phyloP scores from a whole-genome alignment of 1,284 basidiomycete species.

The Leccinum angustisporum region DNA sequence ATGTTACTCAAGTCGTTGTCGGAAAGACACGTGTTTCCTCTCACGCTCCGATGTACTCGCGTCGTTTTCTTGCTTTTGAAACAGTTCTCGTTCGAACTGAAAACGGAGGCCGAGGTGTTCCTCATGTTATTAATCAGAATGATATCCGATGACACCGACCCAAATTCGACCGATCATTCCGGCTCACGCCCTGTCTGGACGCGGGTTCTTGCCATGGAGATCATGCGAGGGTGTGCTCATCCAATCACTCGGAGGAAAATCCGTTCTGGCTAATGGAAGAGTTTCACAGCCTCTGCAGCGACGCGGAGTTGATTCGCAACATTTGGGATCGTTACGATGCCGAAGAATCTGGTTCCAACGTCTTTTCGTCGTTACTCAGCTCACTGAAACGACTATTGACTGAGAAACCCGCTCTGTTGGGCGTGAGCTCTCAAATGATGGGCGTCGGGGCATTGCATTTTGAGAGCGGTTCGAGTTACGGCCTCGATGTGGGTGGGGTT shows the following conservation, averaged over 20 bases:
- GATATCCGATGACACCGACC: slow-evolving; percentile 66
- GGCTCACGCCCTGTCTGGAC: slow-evolving; percentile 76
- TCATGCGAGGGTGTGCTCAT: slow-evolving; percentile 71
- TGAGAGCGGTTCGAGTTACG: slow-evolving; percentile 43
- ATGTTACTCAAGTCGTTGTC: slow-evolving; percentile 84
- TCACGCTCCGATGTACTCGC: slow-evolving; percentile 87
- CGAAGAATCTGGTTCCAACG: slow-evolving; percentile 57
- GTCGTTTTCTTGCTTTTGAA: slow-evolving; percentile 93
- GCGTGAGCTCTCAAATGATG: slow-evolving; percentile 76
- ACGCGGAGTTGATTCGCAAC: slow-evolving; percentile 76
- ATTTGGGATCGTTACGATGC: slow-evolving; percentile 84
- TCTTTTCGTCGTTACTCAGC: slow-evolving; percentile 79
- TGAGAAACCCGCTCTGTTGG: slow-evolving; percentile 83
- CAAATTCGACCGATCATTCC: slow-evolving; percentile 35
- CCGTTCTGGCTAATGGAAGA: slow-evolving; percentile 5
- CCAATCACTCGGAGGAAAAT: neutral
- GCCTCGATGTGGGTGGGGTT: slow-evolving; percentile 67
- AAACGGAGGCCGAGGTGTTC: slow-evolving; percentile 83
- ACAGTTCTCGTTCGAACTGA: slow-evolving; percentile 83
- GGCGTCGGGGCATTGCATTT: slow-evolving; percentile 62
- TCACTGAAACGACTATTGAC: slow-evolving; percentile 83
- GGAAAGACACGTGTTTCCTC: slow-evolving; percentile 82
- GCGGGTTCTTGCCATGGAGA: slow-evolving; percentile 88
- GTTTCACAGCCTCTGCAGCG: slow-evolving; percentile 69
- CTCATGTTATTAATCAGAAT: slow-evolving; percentile 79